These are phyloP conservation scores for Nepenthes gracilis DNA, from an alignment of 148 eudicot genomes.

Conservation along the genomic window DNA sequence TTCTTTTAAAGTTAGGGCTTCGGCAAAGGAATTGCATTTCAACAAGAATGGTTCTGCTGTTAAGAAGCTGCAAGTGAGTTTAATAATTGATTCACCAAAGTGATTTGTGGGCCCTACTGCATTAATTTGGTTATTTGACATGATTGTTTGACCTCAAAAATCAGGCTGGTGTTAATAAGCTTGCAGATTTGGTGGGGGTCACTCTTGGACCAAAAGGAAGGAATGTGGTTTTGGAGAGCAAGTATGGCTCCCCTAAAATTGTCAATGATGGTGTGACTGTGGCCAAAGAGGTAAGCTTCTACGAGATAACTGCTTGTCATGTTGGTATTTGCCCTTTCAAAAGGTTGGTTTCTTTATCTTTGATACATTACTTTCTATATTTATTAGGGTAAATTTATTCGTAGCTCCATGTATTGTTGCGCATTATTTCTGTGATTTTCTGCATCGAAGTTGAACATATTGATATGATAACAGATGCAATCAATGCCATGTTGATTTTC, in stretches of 20 bases:
- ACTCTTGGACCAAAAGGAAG: slow-evolving; percentile 65
- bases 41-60: slow-evolving; percentile 45
- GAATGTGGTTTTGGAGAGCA: slow-evolving; percentile 56
- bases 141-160: not conserved
- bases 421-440: not conserved
- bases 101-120: not conserved
- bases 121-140: not conserved
- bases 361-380: no score
- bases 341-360: not conserved
- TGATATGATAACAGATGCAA: no score
- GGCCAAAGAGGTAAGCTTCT: slow-evolving; percentile 38
- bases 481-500: no score
- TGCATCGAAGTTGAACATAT: not conserved
- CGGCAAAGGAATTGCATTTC: slow-evolving; percentile 32
- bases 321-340: not conserved
- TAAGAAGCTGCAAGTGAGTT: slow-evolving; percentile 36
- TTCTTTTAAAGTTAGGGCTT: slow-evolving; percentile 23
- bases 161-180: slow-evolving; percentile 55
- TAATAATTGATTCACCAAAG: not conserved
- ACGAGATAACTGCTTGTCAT: not conserved
- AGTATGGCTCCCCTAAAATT: slow-evolving; percentile 48
- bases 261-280: slow-evolving; percentile 56
- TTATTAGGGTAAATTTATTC: no score
- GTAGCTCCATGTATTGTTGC: no score
- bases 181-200: slow-evolving; percentile 63